Evolutionary conservation across 2,329 filamentous ascomycete genomes (phyloP).

Genomic region (Stagonosporopsis chrysanthemi): DNA sequence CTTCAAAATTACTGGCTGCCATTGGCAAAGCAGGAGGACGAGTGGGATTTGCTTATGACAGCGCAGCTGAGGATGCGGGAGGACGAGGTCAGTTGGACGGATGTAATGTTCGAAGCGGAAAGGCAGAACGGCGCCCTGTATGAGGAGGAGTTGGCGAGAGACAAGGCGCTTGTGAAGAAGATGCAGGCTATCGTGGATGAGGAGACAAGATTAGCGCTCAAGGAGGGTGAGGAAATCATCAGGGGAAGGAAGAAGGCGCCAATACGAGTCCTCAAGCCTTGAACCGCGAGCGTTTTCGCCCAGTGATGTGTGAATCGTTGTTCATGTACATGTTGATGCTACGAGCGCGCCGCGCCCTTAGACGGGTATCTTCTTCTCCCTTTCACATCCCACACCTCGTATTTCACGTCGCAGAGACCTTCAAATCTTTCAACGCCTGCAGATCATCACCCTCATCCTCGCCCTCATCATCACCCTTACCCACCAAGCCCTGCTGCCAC

Average conservation of each 20-base stretch:
- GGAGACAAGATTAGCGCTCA: slow-evolving; percentile 55
- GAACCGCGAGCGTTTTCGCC: background rate
- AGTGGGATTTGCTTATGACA: slow-evolving; percentile 56
- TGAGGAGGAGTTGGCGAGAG: slow-evolving; percentile 36
- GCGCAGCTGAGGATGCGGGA: slow-evolving; percentile 16
- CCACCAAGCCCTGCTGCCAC: slow-evolving; percentile 59
- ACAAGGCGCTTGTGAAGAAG: slow-evolving; percentile 44
- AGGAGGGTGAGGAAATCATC: slow-evolving; percentile 46
- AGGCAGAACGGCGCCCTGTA: slow-evolving; percentile 24
- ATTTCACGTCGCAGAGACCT: slow-evolving; percentile 54
- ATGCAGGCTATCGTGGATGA: slow-evolving; percentile 58
- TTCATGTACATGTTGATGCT: background rate
- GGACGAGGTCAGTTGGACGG: slow-evolving; percentile 40
- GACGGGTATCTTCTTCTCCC: background rate
- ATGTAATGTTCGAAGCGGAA: slow-evolving; percentile 33
- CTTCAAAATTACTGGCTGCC: slow-evolving; percentile 54
- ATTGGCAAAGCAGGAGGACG: slow-evolving; percentile 55
- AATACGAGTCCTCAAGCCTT: slow-evolving; percentile 31
- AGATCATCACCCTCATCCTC: slow-evolving; percentile 65
- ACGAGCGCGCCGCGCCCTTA: background rate
- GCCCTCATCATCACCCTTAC: slow-evolving; percentile 70
- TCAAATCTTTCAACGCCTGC: slow-evolving; percentile 51
- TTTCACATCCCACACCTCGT: slow-evolving; percentile 22
- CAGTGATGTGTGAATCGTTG: background rate
- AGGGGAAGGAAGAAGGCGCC: slow-evolving; percentile 38